Evolutionary conservation across 371 early-diverging fungal genomes (phyloP), one percentile per base, ranked within the genome.

Genomic region (Mortierella sp.): DNA sequence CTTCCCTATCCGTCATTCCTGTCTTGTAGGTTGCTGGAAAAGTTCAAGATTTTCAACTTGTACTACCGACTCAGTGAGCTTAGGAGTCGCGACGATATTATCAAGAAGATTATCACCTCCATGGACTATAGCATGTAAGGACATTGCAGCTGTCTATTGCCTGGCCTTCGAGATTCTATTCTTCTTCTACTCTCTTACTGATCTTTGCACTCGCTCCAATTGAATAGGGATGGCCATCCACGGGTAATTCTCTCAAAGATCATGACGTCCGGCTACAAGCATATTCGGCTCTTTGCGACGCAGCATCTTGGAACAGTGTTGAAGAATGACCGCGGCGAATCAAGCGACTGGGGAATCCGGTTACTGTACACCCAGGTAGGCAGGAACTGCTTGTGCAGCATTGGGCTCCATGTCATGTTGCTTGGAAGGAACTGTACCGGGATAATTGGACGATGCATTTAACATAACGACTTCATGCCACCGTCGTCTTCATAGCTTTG

Each of bases 51-150:
- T 31, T 96, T 93, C 85, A 94, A 91, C 71, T 84, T 93, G 43
- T 95, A 90, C 77, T 97, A 96, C 71, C 92, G 93, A 34, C 84
- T 97, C 10, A 94, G 94, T 6, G 97, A 96, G 73, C 85, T 96
- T 7, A 89, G 92, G 55, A 93, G 92, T 65, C 91, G 97, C 26
- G 95, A 96, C 65, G 96, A 97, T 76, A 80, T 97, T 7, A 91
- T 93, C 44, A 93, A 91, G 66, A 88, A 91, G n/a, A 92, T 96
- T 44, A 91, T 97, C 40, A 89, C 90, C 14, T 91, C 90, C 45
- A 85, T 95, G 77, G 95, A 96, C 73, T 96, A 95, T 81, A 88
- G 89, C n/a, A 70, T 89, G 89, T 91, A 78, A 48, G 85, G 69
- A 2, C 16, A 48, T 52, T 37, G 16, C 39, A 37, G 4, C 40